Conservation (phyloP, 2,329 filamentous ascomycete species). For the Arachnomyces sp. region DNA sequence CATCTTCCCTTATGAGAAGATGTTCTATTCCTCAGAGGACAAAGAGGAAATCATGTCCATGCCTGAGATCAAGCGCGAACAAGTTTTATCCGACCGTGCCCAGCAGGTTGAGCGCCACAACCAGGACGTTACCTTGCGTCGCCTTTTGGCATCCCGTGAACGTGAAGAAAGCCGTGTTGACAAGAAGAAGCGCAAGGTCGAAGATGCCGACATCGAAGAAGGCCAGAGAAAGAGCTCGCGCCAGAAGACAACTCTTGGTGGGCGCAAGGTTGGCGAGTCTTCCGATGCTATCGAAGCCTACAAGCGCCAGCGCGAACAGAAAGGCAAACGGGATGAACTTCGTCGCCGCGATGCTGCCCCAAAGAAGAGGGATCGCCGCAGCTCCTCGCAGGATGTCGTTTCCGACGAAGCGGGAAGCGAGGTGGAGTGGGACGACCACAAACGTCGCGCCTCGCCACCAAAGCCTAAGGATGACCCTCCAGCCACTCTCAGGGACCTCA, state of each 20-base stretch:
- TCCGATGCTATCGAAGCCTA: slow-evolving; percentile 66
- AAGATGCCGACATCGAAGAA: slow-evolving; percentile 70
- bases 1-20: slow-evolving; percentile 76
- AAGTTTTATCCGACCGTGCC: slow-evolving; percentile 78
- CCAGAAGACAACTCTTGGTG: slow-evolving; percentile 58
- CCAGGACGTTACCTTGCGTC: slow-evolving; percentile 73
- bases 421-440: slow-evolving; percentile 62
- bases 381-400: slow-evolving; percentile 52
- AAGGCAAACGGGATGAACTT: slow-evolving; percentile 41
- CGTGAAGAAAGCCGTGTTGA: slow-evolving; percentile 48
- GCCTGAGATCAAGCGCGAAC: slow-evolving; percentile 84
- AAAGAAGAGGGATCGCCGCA: slow-evolving; percentile 50
- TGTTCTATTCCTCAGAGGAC: slow-evolving; percentile 65
- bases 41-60: slow-evolving; percentile 73
- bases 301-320: slow-evolving; percentile 53
- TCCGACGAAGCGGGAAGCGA: slow-evolving; percentile 70
- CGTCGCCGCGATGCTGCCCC: slow-evolving; percentile 34
- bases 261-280: slow-evolving; percentile 59
- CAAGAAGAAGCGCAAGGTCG: slow-evolving; percentile 64
- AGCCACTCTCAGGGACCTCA: slow-evolving; percentile 69
- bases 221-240: slow-evolving; percentile 64
- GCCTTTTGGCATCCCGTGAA: slow-evolving; percentile 62
- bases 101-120: slow-evolving; percentile 72
- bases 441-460: slow-evolving; percentile 42
- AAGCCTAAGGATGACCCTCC: slow-evolving; percentile 57